These are phyloP conservation scores for Priceomyces carsonii DNA, from an alignment of 805 yeast genomes.

Conservation along the genomic window DNA sequence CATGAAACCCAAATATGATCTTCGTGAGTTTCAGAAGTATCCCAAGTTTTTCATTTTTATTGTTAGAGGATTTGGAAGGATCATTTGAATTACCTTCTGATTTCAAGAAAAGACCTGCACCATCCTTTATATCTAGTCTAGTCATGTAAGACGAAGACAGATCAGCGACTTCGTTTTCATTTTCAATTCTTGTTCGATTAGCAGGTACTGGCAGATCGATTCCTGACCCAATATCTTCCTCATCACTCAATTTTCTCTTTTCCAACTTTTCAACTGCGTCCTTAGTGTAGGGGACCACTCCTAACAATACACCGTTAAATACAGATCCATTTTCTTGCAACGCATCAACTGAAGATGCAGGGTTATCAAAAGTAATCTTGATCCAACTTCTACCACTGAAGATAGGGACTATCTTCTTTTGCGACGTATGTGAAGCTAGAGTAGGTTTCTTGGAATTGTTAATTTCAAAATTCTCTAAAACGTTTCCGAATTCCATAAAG, in stretches of 20 bases:
- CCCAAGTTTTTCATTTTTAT: slow-evolving; percentile 32
- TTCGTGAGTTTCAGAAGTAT: slow-evolving; percentile 32
- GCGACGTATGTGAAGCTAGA: slow-evolving; percentile 4
- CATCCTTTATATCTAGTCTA: slow-evolving; percentile 41
- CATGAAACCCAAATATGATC: slow-evolving; percentile 45
- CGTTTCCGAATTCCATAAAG: slow-evolving; percentile 76
- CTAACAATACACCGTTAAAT: slow-evolving; percentile 67
- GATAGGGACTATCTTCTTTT: slow-evolving; percentile 53
- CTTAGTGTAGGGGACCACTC: slow-evolving; percentile 66
- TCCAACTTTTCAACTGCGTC: slow-evolving; percentile 60
- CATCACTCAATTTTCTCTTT: slow-evolving; percentile 39
- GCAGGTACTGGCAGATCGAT: slow-evolving; percentile 10
- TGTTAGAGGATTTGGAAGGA: slow-evolving; percentile 16
- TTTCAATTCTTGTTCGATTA: background rate
- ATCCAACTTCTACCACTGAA: slow-evolving; percentile 89
- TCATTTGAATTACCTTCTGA: slow-evolving; percentile 21
- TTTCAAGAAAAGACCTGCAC: slow-evolving; percentile 34
- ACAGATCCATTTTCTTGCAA: slow-evolving; percentile 77
- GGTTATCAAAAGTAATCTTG: slow-evolving; percentile 78
- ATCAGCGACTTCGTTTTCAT: slow-evolving; percentile 10
- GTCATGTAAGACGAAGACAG: slow-evolving; percentile 21
- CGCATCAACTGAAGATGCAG: slow-evolving; percentile 78
- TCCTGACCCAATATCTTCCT: slow-evolving; percentile 51
- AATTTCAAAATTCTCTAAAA: slow-evolving; percentile 70
- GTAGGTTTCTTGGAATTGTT: slow-evolving; percentile 14